Evolutionary conservation across 2,329 filamentous ascomycete species (phyloP).

Genomic region (Aureobasidium sp.): DNA sequence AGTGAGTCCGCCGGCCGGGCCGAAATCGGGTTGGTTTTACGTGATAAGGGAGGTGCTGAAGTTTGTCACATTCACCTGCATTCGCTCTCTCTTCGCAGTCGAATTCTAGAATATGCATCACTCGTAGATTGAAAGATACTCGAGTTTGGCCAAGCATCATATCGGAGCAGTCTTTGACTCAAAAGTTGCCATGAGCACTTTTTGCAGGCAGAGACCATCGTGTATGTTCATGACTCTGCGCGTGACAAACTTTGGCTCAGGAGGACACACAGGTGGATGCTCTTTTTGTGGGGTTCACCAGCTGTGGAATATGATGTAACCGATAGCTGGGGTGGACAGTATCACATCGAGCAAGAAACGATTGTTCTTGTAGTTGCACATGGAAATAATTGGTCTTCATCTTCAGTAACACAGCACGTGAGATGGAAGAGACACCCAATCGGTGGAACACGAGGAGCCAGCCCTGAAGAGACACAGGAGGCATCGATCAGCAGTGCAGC

Average conservation of each 20-base stretch:
- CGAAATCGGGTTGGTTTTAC: conserved; percentile 5
- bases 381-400: neutral
- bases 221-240: too few species aligned
- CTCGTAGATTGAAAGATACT: neutral
- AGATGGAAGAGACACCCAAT: neutral
- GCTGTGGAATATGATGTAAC: conserved; percentile 1
- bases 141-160: too few species aligned
- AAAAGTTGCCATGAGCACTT: too few species aligned
- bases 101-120: too few species aligned
- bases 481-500: neutral
- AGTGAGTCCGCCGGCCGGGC: conserved; percentile 4
- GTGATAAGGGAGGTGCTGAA: neutral
- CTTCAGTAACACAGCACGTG: neutral
- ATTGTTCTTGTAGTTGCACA: neutral
- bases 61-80: neutral
- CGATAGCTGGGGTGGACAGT: neutral
- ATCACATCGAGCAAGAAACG: neutral
- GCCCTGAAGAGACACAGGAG: neutral
- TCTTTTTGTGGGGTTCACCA: neutral
- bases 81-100: neutral
- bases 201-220: neutral
- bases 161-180: too few species aligned
- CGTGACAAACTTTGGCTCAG: neutral
- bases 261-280: neutral
- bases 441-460: neutral